Conservation (phyloP, 306 rosid genomes). For the Cucumis hystrix region DNA sequence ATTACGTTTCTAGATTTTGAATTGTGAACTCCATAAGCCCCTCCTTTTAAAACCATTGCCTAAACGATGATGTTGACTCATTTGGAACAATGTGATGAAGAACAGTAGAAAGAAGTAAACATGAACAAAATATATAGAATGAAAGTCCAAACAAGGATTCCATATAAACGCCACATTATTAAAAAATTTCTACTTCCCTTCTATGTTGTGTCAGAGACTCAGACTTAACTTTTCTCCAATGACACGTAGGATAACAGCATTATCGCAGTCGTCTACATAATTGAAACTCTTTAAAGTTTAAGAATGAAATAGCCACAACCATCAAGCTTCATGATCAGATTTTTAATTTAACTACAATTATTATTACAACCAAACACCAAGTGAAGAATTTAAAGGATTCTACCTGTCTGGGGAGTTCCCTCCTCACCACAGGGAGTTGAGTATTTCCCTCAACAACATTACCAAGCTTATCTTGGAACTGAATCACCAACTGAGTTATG, state of each 20-base stretch:
- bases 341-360: not conserved
- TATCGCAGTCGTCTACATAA: not conserved
- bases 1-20: not conserved
- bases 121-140: not conserved
- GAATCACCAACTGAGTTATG: conserved; percentile 63
- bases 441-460: conserved; percentile 91
- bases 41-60: not conserved
- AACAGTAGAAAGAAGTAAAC: not conserved
- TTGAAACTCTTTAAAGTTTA: not conserved
- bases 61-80: not conserved
- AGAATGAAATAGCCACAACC: not conserved
- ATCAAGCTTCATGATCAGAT: not conserved
- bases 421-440: conserved; percentile 50
- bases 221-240: not conserved
- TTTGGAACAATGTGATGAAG: not conserved
- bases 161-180: not conserved
- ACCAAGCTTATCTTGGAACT: conserved; percentile 89
- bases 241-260: not conserved
- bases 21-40: not conserved
- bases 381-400: not conserved
- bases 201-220: not conserved
- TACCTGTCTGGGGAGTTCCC: conserved; percentile 89
- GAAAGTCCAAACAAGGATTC: not conserved
- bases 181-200: not conserved
- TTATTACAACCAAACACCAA: not conserved